These are phyloP conservation scores for Ascoidea asiatica DNA, from an alignment of 805 yeast species.

Conservation along the genomic window DNA sequence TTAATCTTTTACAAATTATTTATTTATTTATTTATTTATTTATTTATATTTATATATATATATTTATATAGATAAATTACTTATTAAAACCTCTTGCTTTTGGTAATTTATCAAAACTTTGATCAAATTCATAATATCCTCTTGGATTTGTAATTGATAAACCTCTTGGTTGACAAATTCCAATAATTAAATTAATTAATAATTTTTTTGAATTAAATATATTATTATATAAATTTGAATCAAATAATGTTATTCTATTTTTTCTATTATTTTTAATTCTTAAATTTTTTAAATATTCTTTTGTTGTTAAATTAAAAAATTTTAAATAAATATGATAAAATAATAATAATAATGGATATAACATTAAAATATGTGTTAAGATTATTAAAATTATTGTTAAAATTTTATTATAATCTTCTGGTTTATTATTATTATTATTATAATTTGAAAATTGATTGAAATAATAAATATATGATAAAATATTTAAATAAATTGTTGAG, in stretches of 20 bases:
- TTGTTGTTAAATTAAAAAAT: constrained; percentile 49
- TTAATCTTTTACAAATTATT: constrained; percentile 2
- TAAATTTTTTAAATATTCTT: constrained; percentile 48
- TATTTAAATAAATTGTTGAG: constrained; percentile 16
- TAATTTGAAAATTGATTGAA: no score
- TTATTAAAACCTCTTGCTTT: constrained; percentile 5
- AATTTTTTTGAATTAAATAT: constrained; percentile 23
- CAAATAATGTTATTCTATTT: constrained; percentile 6
- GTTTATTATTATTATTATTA: constrained; percentile 5
- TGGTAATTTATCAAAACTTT: constrained; percentile 20
- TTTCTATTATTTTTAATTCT: constrained; percentile 17
- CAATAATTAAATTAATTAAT: constrained; percentile 18
- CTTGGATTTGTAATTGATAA: constrained; percentile 19
- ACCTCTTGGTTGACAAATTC: constrained; percentile 27
- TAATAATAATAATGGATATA: constrained; percentile 44
- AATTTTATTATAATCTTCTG: constrained; percentile 17
- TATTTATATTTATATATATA: not conserved
- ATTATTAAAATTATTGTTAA: constrained; percentile 40
- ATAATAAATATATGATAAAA: constrained; percentile 20
- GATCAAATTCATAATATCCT: constrained; percentile 21
- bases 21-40: constrained; percentile 3
- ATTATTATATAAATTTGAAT: constrained; percentile 19
- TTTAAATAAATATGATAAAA: constrained; percentile 41
- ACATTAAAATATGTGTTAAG: constrained; percentile 27
- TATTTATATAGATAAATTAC: no score